Base-by-base conservation (phyloP, 2,329 filamentous ascomycete species). In the Fusarium sp. region DNA sequence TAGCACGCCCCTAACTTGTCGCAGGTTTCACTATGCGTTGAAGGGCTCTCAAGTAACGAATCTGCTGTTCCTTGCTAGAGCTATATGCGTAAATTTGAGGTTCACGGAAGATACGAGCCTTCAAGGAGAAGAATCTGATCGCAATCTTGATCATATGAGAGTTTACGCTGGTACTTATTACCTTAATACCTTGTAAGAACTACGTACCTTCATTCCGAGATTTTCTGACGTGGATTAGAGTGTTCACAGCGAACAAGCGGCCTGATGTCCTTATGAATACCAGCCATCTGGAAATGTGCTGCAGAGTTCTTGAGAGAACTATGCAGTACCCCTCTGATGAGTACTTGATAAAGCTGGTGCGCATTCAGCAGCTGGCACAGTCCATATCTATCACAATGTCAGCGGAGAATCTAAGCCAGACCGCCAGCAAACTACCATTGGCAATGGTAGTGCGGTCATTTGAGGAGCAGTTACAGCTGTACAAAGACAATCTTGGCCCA, bases 121-220 rank as follows among this genome's bases (percentile, higher is more conserved):
- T n/a, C 69, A 73, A 26, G 75, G 74, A 28, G 68, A 72, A 10
- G 72, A 62, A 48, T 64, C 56, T 45, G 55, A 70, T 74, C 77
- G 52, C 80, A 79, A 79, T 28, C 71, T 87, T 15, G 85, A 88
- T 62, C 78, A 83, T 51, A 83, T 87, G 79, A 81, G 87, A 50
- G 85, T 86, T 0, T 87, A 86, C 75, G 82, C 83, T 2, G 86
- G 85, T 6, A 85, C 84, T 8, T 89, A 87, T 66, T 88, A 88
- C 62, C 73, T 88, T 8, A 85, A 86, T 36, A 86, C 86, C 12
- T 74, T 86, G 85, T 87, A 67, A 75, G 85, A 80, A 6, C 4
- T 36, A 14, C 36, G n/a, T 18, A 30, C 22, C 12, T 8, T 18
- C 10, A 14, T 14, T 30, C 32, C 5, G 36, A 14, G 18, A 24